phyloP scores from a whole-genome alignment of 2,329 filamentous ascomycete species.

The Exophiala oligosperma region DNA sequence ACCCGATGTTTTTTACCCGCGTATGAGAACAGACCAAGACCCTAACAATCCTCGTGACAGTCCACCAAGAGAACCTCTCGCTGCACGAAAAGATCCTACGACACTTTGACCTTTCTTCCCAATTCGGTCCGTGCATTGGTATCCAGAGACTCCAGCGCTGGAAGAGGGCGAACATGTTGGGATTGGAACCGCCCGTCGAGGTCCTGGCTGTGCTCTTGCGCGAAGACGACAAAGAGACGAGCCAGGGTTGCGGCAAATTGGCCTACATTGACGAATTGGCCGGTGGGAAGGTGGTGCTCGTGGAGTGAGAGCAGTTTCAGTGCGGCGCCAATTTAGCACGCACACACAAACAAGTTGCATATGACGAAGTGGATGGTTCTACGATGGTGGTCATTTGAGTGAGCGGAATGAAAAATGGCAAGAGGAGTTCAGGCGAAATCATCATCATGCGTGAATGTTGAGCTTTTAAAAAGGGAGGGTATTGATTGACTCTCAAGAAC shows the following conservation, averaged over 20 bases:
- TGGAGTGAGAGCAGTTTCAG: slow-evolving; percentile 4
- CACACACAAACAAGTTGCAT: neutral
- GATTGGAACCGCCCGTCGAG: slow-evolving; percentile 84
- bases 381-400: neutral
- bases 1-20: neutral
- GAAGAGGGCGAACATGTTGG: slow-evolving; percentile 80
- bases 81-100: slow-evolving; percentile 82
- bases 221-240: slow-evolving; percentile 46
- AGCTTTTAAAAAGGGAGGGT: neutral
- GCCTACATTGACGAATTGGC: slow-evolving; percentile 30
- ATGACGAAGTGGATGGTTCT: neutral
- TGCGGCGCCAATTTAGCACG: neutral
- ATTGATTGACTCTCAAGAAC: too few species aligned
- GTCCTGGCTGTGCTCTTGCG: slow-evolving; percentile 81
- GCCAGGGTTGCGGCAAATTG: slow-evolving; percentile 21
- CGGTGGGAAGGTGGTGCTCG: slow-evolving; percentile 21
- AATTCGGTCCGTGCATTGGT: slow-evolving; percentile 90
- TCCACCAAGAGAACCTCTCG: slow-evolving; percentile 74
- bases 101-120: slow-evolving; percentile 87
- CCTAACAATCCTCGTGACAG: slow-evolving; percentile 33
- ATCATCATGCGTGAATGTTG: neutral
- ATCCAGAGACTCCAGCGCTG: slow-evolving; percentile 79
- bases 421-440: neutral
- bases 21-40: neutral
- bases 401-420: neutral